Evolutionary conservation across 1,284 basidiomycete genomes (phyloP).

Genomic region (Meripilus lineatus): DNA sequence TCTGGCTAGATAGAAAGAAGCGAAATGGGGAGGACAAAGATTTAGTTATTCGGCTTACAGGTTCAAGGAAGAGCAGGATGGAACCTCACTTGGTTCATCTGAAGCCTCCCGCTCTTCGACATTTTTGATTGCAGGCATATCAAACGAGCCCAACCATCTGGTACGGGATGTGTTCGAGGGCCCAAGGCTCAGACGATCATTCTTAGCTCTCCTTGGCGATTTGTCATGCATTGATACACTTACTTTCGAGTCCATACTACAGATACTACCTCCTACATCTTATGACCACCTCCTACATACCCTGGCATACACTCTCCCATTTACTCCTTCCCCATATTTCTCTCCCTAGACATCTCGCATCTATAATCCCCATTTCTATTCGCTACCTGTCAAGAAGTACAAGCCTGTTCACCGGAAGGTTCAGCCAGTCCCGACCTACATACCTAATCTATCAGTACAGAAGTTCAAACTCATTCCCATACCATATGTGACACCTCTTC

Average conservation of each 20-base stretch:
- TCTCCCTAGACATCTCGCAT: slow-evolving; percentile 16
- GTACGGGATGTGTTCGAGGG: not conserved
- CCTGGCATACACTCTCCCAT: not conserved
- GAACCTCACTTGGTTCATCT: not conserved
- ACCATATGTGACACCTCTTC: slow-evolving; percentile 9
- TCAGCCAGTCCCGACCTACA: slow-evolving; percentile 26
- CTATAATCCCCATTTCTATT: slow-evolving; percentile 11
- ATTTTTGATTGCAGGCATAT: not conserved
- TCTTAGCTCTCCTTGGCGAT: too few species aligned
- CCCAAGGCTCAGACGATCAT: not conserved
- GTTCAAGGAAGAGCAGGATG: not conserved
- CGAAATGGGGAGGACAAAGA: not conserved
- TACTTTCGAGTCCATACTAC: too few species aligned
- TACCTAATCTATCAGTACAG: slow-evolving; percentile 22
- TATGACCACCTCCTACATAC: not conserved
- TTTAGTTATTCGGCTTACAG: not conserved
- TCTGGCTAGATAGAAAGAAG: not conserved
- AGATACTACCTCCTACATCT: too few species aligned
- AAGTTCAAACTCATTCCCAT: slow-evolving; percentile 16
- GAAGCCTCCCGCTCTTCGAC: not conserved
- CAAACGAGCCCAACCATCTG: not conserved
- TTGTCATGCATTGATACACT: too few species aligned
- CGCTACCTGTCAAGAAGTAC: slow-evolving; percentile 15
- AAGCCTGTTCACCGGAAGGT: slow-evolving; percentile 29
- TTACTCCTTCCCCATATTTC: slow-evolving; percentile 1